Base-by-base conservation (phyloP, 2,329 filamentous ascomycete species). In the Exophiala bonariae region DNA sequence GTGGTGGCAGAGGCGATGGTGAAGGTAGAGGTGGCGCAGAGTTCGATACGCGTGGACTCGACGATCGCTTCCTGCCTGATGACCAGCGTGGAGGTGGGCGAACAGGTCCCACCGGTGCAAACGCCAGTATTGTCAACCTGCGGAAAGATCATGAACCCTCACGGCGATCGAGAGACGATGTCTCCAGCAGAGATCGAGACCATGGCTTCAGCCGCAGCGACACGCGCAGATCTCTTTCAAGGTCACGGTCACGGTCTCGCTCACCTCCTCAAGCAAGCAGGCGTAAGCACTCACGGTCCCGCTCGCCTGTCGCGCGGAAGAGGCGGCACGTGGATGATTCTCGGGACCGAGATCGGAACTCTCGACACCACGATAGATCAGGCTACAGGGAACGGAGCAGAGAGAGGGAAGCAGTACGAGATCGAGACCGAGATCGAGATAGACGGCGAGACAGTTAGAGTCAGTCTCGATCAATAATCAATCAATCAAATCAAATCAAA, bases 51-150 rank as follows among this genome's bases (percentile, higher is more conserved):
- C 54, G 65, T 41, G 70, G 67, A 10, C 58, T 74, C 4, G 73
- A 76, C 47, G 73, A 75, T 48, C 59, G 73, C 38, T 76, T 74
- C 54, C 56, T 73, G 49, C 71, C 73, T 44, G 73, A 75, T 54
- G 63, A 61, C 31, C 58, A 61, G 6, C 61, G 66, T 44, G 64
- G 67, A n/a, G 62, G 61, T 26, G 56, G 57, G 6, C 20, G 44
- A 8, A 50, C 52, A 34, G 68, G 67, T 7, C 68, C 69, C 8
- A 73, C 48, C 4, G 73, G 73, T 26, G 72, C 73, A 6, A 76
- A 76, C 63, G 69, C 71, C 19, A 70, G 66, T 51, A 61, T 58
- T 20, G 63, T 76, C 17, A 64, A 65, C 31, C 61, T 67, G 42
- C 61, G 70, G 43, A 61, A 51, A 59, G 26, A 50, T 60, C 23